phyloP scores from a whole-genome alignment of 192 early-diverging fungal genomes.

The Cetraspora pellucida region DNA sequence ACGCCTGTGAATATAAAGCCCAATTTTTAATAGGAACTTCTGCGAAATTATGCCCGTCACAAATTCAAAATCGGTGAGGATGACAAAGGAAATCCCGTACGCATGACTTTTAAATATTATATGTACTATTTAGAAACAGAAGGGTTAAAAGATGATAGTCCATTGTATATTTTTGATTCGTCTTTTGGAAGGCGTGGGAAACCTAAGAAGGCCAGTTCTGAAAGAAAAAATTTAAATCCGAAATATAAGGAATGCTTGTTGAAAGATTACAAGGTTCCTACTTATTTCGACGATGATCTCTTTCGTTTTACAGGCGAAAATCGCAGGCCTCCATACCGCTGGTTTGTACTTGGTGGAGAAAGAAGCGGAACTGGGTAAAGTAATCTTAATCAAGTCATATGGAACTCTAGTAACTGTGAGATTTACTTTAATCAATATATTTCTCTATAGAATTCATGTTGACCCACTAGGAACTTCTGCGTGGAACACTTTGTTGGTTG shows the following conservation, averaged over 20 bases:
- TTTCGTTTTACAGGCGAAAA: slow-evolving; percentile 62
- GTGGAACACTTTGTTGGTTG: slow-evolving; percentile 74
- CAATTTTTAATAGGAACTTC: slow-evolving; percentile 41
- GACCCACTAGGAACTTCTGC: slow-evolving; percentile 82
- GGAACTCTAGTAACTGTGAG: neutral
- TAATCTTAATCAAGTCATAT: neutral
- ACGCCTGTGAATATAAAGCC: too few relatives aligned
- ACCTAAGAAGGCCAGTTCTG: neutral
- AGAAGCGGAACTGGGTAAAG: slow-evolving; percentile 65
- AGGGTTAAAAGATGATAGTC: slow-evolving; percentile 65
- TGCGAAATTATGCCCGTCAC: slow-evolving; percentile 57
- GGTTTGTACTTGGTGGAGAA: slow-evolving; percentile 75
- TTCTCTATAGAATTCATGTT: slow-evolving; percentile 51
- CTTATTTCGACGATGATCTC: slow-evolving; percentile 74
- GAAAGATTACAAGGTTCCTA: slow-evolving; percentile 67
- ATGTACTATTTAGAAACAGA: slow-evolving; percentile 54
- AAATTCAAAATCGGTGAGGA: slow-evolving; percentile 83
- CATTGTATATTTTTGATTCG: slow-evolving; percentile 82
- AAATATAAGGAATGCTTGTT: slow-evolving; percentile 41
- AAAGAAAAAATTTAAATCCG: neutral
- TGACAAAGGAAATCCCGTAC: slow-evolving; percentile 69
- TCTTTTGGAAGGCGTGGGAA: slow-evolving; percentile 56
- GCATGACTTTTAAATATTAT: slow-evolving; percentile 65
- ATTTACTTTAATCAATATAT: neutral
- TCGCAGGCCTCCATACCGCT: slow-evolving; percentile 72